phyloP scores from a whole-genome alignment of 176 grass and related monocot genomes.

The Urochloa ruziziensis region DNA sequence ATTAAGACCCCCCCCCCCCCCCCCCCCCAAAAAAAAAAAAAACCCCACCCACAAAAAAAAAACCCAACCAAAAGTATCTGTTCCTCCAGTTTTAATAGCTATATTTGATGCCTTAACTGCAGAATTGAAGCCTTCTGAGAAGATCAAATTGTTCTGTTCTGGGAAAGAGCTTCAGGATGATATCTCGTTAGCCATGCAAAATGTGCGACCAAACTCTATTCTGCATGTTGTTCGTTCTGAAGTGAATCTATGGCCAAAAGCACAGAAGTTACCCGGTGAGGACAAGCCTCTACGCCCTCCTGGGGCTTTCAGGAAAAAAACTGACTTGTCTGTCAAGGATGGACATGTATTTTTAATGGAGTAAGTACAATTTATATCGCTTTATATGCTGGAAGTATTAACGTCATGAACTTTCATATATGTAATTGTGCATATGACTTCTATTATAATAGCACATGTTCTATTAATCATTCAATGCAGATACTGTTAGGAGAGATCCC shows the following conservation, averaged over 20 bases:
- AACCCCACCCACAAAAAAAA: too few species aligned
- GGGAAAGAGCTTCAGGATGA: constrained; percentile 84
- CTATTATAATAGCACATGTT: not conserved
- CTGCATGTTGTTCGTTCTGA: constrained; percentile 82
- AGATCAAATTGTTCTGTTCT: constrained; percentile 71
- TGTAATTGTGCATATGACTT: not conserved
- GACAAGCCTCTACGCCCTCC: constrained; percentile 76
- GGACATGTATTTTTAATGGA: constrained; percentile 95
- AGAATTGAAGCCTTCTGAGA: constrained; percentile 81
- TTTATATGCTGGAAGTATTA: not conserved
- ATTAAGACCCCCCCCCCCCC: too few species aligned
- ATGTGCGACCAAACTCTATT: constrained; percentile 75
- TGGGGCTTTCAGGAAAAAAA: constrained; percentile 91
- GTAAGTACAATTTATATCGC: constrained; percentile 52
- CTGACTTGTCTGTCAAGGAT: constrained; percentile 87
- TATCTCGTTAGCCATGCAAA: constrained; percentile 63
- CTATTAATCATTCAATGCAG: not conserved
- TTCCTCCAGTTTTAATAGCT: not conserved
- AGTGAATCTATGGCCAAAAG: constrained; percentile 85
- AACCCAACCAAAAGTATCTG: too few species aligned
- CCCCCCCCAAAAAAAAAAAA: too few species aligned
- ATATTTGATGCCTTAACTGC: constrained; percentile 12
- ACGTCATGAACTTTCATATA: not conserved
- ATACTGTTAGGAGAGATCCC: not conserved
- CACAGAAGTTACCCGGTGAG: constrained; percentile 86